Percentiles rank a stretch among this genome's conserved stretches.
phyloP scores from a whole-genome alignment of 306 rosid species.

The Ceratonia siliqua region DNA sequence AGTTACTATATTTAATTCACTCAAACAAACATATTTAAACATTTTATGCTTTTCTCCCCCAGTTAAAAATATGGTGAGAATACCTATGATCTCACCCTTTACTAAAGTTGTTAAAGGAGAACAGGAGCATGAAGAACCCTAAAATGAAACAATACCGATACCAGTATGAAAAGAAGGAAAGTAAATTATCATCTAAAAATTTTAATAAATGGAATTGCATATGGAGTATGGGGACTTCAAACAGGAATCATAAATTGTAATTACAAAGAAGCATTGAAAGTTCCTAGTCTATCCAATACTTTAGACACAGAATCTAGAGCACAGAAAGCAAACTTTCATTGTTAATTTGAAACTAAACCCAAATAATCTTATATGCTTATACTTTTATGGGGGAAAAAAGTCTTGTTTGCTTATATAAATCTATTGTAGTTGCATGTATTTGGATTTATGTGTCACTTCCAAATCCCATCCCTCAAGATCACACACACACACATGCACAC shows the following conservation, averaged over 20 bases:
- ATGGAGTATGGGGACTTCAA: neutral
- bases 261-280: neutral
- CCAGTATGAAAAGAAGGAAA: neutral
- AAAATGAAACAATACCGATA: neutral
- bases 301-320: neutral
- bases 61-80: neutral
- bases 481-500: too few species aligned
- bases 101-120: neutral
- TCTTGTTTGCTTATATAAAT: neutral
- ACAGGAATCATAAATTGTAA: neutral
- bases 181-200: neutral
- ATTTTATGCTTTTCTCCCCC: neutral
- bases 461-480: neutral
- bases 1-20: neutral
- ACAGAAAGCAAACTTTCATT: neutral
- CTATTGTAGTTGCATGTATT: neutral
- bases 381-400: neutral
- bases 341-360: neutral
- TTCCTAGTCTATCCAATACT: neutral
- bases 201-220: neutral
- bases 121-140: neutral
- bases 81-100: neutral
- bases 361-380: neutral
- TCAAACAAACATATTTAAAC: neutral
- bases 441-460: neutral